Conservation (phyloP, 345 rosid species). For the Tarenaya hassleriana region DNA sequence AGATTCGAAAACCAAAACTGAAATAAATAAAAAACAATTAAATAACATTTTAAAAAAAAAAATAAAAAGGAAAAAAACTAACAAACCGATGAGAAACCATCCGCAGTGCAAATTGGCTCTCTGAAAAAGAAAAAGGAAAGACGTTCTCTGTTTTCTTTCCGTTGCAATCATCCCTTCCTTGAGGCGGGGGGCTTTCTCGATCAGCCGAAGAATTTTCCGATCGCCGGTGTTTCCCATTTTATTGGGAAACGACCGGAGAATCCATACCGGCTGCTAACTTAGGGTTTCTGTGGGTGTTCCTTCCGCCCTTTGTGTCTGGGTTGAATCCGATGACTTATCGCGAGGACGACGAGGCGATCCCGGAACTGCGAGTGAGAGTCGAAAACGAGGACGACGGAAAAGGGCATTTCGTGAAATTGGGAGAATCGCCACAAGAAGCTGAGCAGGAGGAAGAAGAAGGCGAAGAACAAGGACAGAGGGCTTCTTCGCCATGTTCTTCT, state of each 20-base stretch:
- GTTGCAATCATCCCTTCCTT: constrained; percentile 12
- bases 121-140: too few species aligned
- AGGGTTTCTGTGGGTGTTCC: constrained; percentile 2
- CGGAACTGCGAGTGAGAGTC: constrained; percentile 41
- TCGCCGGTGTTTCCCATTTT: constrained; percentile 15
- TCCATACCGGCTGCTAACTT: constrained; percentile 2
- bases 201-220: neutral
- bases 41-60: too few species aligned
- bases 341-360: constrained; percentile 39
- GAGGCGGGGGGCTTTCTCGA: neutral
- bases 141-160: neutral
- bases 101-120: constrained; percentile 3
- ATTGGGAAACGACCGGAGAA: constrained; percentile 15
- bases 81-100: constrained; percentile 6
- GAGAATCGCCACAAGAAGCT: constrained; percentile 16
- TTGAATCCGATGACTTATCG: constrained; percentile 43
- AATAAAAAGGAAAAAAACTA: constrained; percentile 15
- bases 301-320: constrained; percentile 1
- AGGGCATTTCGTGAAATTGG: constrained; percentile 42
- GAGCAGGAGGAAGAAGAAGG: constrained; percentile 21
- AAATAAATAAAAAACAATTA: too few species aligned
- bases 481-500: neutral
- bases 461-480: neutral
- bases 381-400: constrained; percentile 22
- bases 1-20: too few species aligned